phyloP scores from a whole-genome alignment of 23 red algal genomes.

The Gracilaria vermiculophylla region DNA sequence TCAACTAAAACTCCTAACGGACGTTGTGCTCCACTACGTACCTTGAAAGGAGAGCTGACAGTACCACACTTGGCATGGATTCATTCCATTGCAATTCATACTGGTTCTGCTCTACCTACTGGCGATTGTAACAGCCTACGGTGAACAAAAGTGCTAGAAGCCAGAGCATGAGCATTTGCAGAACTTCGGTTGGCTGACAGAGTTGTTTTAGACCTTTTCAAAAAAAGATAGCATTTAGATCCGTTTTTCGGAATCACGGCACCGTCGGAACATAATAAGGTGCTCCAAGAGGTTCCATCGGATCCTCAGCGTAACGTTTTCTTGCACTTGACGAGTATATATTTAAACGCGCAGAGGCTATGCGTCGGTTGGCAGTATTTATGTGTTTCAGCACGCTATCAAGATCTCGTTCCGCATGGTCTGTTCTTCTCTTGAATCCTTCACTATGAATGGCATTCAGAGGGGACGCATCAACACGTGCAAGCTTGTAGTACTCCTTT shows the following conservation, averaged over 20 bases:
- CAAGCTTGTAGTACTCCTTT: not conserved
- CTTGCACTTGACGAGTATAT: not conserved
- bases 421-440: not conserved
- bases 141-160: not conserved
- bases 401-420: not conserved
- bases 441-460: not conserved
- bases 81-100: not conserved
- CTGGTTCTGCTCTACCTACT: not conserved
- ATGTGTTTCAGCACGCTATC: not conserved
- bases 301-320: not conserved
- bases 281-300: not conserved
- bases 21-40: no score
- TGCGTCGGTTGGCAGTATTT: not conserved
- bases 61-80: no score
- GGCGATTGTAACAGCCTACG: not conserved
- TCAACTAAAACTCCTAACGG: no score
- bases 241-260: not conserved
- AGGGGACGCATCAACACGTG: not conserved
- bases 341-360: no score
- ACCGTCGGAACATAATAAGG: not conserved
- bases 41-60: no score
- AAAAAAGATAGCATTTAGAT: not conserved
- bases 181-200: slow-evolving; percentile 1
- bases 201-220: not conserved
- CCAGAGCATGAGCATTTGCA: not conserved